phyloP scores from a whole-genome alignment of 306 rosid genomes.

The Senna tora region DNA sequence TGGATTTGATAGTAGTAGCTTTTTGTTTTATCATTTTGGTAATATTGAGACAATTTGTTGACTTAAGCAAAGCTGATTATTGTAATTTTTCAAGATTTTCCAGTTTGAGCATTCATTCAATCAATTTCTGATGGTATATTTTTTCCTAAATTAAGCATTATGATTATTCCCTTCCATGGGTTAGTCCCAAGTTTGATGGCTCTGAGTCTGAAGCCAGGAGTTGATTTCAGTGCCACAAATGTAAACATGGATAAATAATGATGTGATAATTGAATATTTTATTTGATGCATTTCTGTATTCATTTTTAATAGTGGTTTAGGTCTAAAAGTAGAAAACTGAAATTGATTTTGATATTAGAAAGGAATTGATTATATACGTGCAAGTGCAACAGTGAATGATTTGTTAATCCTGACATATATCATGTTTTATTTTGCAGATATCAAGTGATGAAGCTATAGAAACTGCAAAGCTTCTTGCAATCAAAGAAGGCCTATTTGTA shows the following conservation, averaged over 20 bases:
- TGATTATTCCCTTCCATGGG: slow-evolving; percentile 20
- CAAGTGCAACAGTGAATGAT: slow-evolving; percentile 14
- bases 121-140: slow-evolving; percentile 9
- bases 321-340: slow-evolving; percentile 7
- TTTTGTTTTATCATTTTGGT: slow-evolving; percentile 20
- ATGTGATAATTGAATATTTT: background rate
- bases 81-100: slow-evolving; percentile 26
- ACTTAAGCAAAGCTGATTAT: background rate
- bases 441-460: slow-evolving; percentile 77
- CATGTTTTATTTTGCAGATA: slow-evolving; percentile 49
- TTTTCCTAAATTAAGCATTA: background rate
- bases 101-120: slow-evolving; percentile 10
- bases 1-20: background rate
- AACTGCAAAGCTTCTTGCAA: slow-evolving; percentile 72
- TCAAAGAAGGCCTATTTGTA: slow-evolving; percentile 82
- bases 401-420: slow-evolving; percentile 28
- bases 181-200: slow-evolving; percentile 10
- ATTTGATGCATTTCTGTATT: slow-evolving; percentile 20
- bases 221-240: slow-evolving; percentile 10
- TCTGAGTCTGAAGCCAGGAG: slow-evolving; percentile 10
- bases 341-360: slow-evolving; percentile 12
- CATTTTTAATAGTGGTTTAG: background rate
- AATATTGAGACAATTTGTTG: slow-evolving; percentile 11
- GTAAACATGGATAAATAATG: background rate
- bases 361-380: background rate